Base-by-base conservation (phyloP, 2,329 filamentous ascomycete genomes). In the Sporothrix phasma region DNA sequence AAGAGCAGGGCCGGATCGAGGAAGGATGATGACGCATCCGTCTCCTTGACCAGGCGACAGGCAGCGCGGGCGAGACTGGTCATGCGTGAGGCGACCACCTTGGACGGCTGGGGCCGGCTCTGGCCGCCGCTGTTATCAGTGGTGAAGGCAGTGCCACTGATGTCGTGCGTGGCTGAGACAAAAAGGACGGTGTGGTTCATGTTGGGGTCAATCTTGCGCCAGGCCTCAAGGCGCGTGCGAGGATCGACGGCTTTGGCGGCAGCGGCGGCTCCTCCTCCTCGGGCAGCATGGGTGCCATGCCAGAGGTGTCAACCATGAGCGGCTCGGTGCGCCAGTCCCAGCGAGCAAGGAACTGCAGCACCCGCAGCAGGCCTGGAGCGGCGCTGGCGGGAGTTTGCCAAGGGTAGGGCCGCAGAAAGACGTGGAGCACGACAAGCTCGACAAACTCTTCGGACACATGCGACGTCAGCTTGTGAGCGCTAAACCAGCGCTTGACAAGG, bases 301-400 rank as follows among this genome's bases (percentile, higher is more conserved):
- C 83, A 11, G 85, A 82, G 29, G 90, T 82, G 73, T 97, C 91
- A 29, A 97, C 81, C 39, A 96, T 80, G 37, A 97, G 79, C 1
- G 94, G 89, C 62, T 92, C 87, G 7, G 86, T 80, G 31, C 89
- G 85, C 94, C 94, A 99, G 73, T 97, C 91, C 92, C 94, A 99
- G 47, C 86, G 82, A 1, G 92, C 85, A 15, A 99, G 79, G 73
- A 93, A 88, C 37, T 87, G 78, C 1, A 99, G 78, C 0, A 90
- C 89, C 24, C 92, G 86, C 31, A 96, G 76, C 72, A 99, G 93
- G 4, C 90, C 94, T 0, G 88, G 88, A 69, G 86, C 86, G 10
- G 88, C 80, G 69, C 88, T 93, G 0, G 88, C 88, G 0, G 95
- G 93, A 0, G 83, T 78, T 43, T 83, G 77, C 88, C 90, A 97